A percentile compares a stretch with the other conserved stretches of the same genome.
phyloP scores from a whole-genome alignment of 495 filamentous ascomycete species.

The Neohortaea acidophila region DNA sequence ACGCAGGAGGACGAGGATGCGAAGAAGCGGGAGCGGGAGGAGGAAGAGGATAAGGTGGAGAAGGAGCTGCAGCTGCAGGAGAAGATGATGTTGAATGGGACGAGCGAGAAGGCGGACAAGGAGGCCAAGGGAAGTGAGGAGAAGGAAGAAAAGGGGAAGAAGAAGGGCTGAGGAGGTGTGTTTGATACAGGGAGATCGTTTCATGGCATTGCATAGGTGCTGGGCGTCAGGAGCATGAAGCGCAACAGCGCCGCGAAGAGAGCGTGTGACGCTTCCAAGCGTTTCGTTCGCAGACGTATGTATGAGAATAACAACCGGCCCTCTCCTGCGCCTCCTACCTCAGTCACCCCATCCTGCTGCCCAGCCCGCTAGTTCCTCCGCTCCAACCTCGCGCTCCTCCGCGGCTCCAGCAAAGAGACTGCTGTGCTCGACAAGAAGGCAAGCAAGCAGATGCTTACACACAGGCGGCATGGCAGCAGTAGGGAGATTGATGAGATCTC shows the following conservation, averaged over 20 bases:
- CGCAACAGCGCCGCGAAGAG: background rate
- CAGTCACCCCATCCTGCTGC: constrained; percentile 39
- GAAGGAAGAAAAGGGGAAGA: constrained; percentile 32
- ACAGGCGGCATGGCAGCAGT: constrained; percentile 38
- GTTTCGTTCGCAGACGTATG: background rate
- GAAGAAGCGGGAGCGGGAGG: constrained; percentile 52
- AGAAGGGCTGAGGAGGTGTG: constrained; percentile 18
- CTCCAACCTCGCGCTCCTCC: constrained; percentile 36
- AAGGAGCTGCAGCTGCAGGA: constrained; percentile 44
- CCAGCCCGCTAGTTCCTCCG: constrained; percentile 63
- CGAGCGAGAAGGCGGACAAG: constrained; percentile 39
- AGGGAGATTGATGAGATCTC: too few species aligned
- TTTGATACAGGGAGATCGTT: background rate
- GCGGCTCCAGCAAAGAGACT: constrained; percentile 40
- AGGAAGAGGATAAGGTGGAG: constrained; percentile 37
- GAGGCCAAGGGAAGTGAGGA: constrained; percentile 42
- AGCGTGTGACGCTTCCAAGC: too few species aligned
- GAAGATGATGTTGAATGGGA: constrained; percentile 34
- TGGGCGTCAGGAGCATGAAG: constrained; percentile 1
- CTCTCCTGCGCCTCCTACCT: background rate
- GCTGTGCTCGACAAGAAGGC: constrained; percentile 59
- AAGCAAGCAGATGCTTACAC: constrained; percentile 85
- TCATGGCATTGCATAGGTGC: constrained; percentile 4
- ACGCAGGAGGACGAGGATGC: constrained; percentile 89
- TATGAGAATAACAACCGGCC: background rate